Conservation (phyloP, 139 green algal genomes). For the Auxenochlorella protothecoides region DNA sequence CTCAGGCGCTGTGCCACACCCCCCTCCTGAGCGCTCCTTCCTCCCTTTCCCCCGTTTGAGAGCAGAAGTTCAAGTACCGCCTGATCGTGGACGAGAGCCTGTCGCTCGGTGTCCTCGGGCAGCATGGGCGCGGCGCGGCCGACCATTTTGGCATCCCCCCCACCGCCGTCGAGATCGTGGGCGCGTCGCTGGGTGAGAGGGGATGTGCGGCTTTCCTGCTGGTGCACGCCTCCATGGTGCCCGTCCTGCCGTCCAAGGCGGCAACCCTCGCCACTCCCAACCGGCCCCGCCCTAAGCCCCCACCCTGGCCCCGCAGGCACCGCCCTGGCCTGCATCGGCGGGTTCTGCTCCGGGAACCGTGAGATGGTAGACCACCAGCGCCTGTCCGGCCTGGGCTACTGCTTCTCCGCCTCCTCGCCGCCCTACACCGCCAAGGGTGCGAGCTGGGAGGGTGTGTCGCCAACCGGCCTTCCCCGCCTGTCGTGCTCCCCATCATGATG, state of each 20-base stretch:
- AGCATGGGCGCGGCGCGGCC: conserved; percentile 62
- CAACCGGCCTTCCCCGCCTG: no score
- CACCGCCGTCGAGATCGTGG: conserved; percentile 76
- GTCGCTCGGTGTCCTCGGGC: conserved; percentile 81
- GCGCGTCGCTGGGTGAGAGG: conserved; percentile 51
- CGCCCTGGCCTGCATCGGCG: conserved; percentile 72
- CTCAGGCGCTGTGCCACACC: no score
- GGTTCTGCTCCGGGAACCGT: conserved; percentile 60
- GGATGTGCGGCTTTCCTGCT: not conserved
- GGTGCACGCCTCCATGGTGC: no score
- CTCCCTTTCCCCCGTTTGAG: conserved; percentile 7
- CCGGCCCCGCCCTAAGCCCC: no score
- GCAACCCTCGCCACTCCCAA: no score
- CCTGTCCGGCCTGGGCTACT: conserved; percentile 81
- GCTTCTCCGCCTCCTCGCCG: conserved; percentile 90
- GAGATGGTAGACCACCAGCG: conserved; percentile 90
- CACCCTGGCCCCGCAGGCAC: conserved; percentile 33
- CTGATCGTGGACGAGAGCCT: conserved; percentile 89
- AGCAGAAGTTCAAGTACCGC: conserved; percentile 68
- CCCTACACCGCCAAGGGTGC: conserved; percentile 77
- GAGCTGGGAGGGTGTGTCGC: no score
- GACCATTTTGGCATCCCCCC: conserved; percentile 72
- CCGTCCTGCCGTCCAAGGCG: no score
- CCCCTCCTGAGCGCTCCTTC: no score
- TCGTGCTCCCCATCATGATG: conserved; percentile 17